Conservation (phyloP, 805 yeast genomes). For the Wickerhamiella occidentalis region DNA sequence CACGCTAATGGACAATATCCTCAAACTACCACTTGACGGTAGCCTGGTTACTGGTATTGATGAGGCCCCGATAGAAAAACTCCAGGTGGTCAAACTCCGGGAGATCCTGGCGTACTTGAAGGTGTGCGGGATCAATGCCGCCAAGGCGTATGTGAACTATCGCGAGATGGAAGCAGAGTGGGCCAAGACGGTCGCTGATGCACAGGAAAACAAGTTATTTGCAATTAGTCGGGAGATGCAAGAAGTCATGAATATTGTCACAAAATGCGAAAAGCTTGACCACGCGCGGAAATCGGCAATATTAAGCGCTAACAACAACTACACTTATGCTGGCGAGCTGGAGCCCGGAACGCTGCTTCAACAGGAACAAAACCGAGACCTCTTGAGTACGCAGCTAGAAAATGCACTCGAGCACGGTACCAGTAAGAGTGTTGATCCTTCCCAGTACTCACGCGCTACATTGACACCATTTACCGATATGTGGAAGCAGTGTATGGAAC, state of each 20-base stretch:
- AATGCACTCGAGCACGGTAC: background rate
- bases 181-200: background rate
- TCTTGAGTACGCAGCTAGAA: background rate
- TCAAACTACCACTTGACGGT: background rate
- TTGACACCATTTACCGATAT: slow-evolving; percentile 1
- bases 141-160: background rate
- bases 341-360: slow-evolving; percentile 1
- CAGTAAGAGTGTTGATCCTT: background rate
- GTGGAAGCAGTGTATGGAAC: background rate
- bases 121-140: slow-evolving; percentile 4
- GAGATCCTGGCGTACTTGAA: background rate
- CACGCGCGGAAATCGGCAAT: background rate
- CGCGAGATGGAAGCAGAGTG: background rate
- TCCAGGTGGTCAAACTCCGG: background rate
- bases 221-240: slow-evolving; percentile 7
- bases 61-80: background rate
- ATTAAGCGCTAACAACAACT: no score
- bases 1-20: background rate
- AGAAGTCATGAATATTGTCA: background rate
- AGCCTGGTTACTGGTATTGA: background rate
- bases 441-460: slow-evolving; percentile 3
- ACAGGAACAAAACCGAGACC: background rate
- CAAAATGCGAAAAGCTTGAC: background rate
- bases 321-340: background rate
- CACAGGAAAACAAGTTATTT: background rate